Base-by-base conservation (phyloP, 441 rosid species). In the Erysimum pusillum region DNA sequence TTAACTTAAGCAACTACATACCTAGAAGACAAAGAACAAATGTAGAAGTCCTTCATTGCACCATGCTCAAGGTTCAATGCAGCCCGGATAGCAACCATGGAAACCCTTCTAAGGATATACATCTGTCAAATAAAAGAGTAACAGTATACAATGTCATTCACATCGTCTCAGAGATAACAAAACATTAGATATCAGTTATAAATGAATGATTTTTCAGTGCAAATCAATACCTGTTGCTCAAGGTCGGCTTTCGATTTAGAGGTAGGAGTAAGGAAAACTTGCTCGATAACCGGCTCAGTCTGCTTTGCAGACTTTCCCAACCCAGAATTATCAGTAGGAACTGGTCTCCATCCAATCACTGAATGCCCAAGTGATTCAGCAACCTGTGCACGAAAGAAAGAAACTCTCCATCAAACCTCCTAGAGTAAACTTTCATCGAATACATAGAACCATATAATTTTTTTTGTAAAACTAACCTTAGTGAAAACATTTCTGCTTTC, bases 11-110 rank as follows among this genome's bases (percentile, higher is more conserved):
- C 14, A 45, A 49, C 1, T 4, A 73, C 70, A 73, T 52, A 97
- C 99, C 98, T 91, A 11, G 99, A 97, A 63, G 99, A 97, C 60
- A 97, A 90, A 72, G 99, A 97, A 82, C 99, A 97, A 53, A 97
- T 94, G 79, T 97, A 97, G 79, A 97, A 97, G 86, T 97, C 99
- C 81, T 76, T 87, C 49, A 84, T 90, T 52, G 88, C 91, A 61
- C 99, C 99, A 80, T 94, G 87, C 69, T 91, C 89, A 63, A 97
- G 97, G 83, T 91, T 97, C 82, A 94, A 79, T 0, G 99, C 98
- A 77, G 97, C 91, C 68, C 96, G 87, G 58, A 97, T 97, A 28
- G 98, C 97, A 64, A 87, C 97, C 99, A 97, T 97, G 42, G 99
- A 88, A 68, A 94, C 83, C 84, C 97, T 88, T 72, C 99, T 76